Conservation (phyloP, 1,139 yeast species). For the Candida albicans region DNA sequence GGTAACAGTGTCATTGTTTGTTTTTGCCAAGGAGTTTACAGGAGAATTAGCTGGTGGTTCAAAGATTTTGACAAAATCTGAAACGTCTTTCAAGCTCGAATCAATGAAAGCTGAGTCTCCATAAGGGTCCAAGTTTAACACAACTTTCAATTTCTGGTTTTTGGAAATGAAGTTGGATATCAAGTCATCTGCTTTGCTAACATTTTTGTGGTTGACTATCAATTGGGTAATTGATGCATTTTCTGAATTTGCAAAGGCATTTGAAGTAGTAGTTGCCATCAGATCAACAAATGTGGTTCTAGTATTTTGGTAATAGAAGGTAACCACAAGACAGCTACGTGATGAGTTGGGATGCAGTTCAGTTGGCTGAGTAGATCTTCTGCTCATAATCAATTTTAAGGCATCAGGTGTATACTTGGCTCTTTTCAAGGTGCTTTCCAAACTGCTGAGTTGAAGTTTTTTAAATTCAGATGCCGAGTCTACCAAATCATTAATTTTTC, state of each 20-base stretch:
- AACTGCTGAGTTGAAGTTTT: conserved; percentile 14
- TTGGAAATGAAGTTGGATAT: conserved; percentile 32
- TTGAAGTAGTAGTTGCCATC: conserved; percentile 24
- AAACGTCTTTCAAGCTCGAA: conserved; percentile 29
- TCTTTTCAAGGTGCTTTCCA: conserved; percentile 20
- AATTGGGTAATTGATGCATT: conserved; percentile 32
- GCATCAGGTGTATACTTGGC: conserved; percentile 8
- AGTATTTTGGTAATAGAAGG: conserved; percentile 21
- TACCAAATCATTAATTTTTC: conserved; percentile 28
- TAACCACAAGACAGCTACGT: conserved; percentile 30
- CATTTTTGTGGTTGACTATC: conserved; percentile 13
- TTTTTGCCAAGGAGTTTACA: neutral
- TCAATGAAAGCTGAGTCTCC: conserved; percentile 29
- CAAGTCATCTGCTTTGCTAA: conserved; percentile 26
- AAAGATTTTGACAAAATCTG: conserved; percentile 23
- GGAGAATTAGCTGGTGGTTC: conserved; percentile 9
- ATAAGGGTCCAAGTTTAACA: conserved; percentile 29
- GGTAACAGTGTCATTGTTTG: neutral
- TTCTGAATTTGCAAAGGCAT: conserved; percentile 29
- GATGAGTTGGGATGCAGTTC: conserved; percentile 24
- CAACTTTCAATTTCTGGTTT: conserved; percentile 21
- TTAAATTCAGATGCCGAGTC: conserved; percentile 6
- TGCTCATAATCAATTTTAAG: conserved; percentile 20
- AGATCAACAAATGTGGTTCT: conserved; percentile 30
- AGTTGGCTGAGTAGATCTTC: conserved; percentile 23